Base-by-base conservation (phyloP, 2,329 filamentous ascomycete species). In the Arthrinium phaeospermum region DNA sequence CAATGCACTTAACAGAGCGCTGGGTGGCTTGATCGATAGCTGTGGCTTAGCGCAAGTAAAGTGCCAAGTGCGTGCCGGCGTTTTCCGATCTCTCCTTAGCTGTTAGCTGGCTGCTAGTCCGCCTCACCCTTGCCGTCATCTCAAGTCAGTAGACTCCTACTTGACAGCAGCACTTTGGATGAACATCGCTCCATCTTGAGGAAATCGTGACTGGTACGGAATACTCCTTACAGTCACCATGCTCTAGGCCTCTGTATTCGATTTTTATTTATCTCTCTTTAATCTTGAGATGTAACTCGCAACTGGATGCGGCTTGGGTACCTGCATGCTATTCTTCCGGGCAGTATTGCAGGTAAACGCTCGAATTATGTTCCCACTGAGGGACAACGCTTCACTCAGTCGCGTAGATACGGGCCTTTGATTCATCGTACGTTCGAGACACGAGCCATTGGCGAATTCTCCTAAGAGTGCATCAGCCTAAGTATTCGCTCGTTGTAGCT, bases 1-100 rank as follows among this genome's bases (percentile, higher is more conserved):
- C 57, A 64, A 64, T 64, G 57, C 57, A 64, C 19, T 64, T 34
- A 24, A 57, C 8, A 34, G 57, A 64, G 34, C 34, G 22, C 57
- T n/a, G 34, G 8, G 57, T 64, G 57, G 57, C 57, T 64, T 41
- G 57, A 41, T 34, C 16, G 57, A 34, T 22, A 64, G 19, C 6
- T 64, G 57, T 64, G 57, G 57, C 57, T 64, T 64, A 64, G 34
- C 57, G 34, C 19, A 2, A 2, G 7, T 49, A 22, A n/a, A 8
- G 22, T 47, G 22, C 45, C 27, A 57, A 57, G 16, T 37, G 34
- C 34, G 19, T 41, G 8, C 57, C 57, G 57, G 57, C 57, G 19
- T 64, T 64, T 41, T 41, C 57, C 57, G 57, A n/a, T 13, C 10
- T 30, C 53, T 22, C 53, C 27, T 37, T 5, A 37, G 37, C 37